Base-by-base conservation (phyloP, 2,329 filamentous ascomycete genomes). In the Rhytidhysteron rufulum region DNA sequence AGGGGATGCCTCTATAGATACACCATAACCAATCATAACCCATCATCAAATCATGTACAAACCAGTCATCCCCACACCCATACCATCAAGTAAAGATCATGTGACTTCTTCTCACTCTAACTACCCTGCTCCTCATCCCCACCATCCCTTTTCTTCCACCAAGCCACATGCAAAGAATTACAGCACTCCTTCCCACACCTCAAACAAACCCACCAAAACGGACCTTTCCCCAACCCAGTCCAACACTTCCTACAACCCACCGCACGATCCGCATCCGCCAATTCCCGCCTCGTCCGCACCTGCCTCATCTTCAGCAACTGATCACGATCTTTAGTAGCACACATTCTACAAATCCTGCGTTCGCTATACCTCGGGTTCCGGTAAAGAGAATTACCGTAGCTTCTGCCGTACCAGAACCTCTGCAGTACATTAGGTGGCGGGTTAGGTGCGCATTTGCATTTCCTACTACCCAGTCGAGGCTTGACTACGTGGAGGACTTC, bases 181-280 rank as follows among this genome's bases (percentile, higher is more conserved):
- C 34, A 33, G 41, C 46, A 49, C 36, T 49, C 55, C 30, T 41
- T 47, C 10, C 27, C 7, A 45, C 57, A 58, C 4, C 1, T 17
- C 16, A 15, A 16, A 35, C 54, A 57, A 16, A 60, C 44, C 57
- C 57, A 58, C 49, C 52, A 60, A 30, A 50, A 49, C 1, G 51
- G 50, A 3, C 54, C 55, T 3, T 31, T 38, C 1, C 42, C 48
- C 3, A 59, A 31, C 1, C 4, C 19, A 20, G 27, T 46, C 8
- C n/a, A 20, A 37, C 54, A 57, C 13, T 31, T 39, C 8, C 25
- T 34, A 42, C 54, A 59, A 42, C 40, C 49, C 35, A 31, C 20
- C 8, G 41, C 11, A 11, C 50, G 49, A 7, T 40, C 8, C 25
- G 25, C 15, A 21, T 40, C 42, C 34, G 41, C 39, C 37, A 60